Conservation (phyloP, 2,329 filamentous ascomycete species). For the Simplicillium aogashimaense region DNA sequence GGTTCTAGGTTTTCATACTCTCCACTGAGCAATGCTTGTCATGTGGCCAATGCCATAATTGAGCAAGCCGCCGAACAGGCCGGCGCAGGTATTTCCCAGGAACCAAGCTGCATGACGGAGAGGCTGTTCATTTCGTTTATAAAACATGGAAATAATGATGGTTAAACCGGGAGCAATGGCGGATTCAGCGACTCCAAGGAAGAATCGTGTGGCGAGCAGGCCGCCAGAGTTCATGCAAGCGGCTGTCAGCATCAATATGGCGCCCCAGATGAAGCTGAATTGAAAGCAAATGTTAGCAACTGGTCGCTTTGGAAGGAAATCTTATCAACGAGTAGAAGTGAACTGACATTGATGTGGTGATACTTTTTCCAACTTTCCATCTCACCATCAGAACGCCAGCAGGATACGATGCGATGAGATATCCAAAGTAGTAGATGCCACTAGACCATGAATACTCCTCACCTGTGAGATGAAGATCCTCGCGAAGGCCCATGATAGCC, state of each 20-base stretch:
- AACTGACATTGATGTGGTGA: conserved; percentile 12
- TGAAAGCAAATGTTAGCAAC: background rate
- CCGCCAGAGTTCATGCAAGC: conserved; percentile 10
- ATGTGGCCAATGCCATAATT: conserved; percentile 14
- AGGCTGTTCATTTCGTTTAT: conserved; percentile 15
- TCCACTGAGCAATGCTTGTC: conserved; percentile 35
- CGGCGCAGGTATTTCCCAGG: conserved; percentile 14
- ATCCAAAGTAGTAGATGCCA: conserved; percentile 42
- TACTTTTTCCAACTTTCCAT: conserved; percentile 16
- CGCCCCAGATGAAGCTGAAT: conserved; percentile 11
- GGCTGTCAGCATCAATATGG: conserved; percentile 10
- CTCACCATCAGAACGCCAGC: conserved; percentile 15
- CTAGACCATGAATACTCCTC: conserved; percentile 41
- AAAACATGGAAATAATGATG: conserved; percentile 12
- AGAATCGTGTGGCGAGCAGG: conserved; percentile 11
- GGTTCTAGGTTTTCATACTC: too few species aligned
- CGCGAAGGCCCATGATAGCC: conserved; percentile 35
- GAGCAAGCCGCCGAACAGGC: conserved; percentile 11
- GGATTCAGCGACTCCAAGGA: conserved; percentile 13
- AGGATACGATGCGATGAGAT: conserved; percentile 23
- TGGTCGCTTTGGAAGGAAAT: too few species aligned
- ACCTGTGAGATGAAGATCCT: conserved; percentile 33
- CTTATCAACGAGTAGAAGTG: too few species aligned
- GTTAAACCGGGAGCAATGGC: conserved; percentile 7
- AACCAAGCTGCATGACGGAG: conserved; percentile 18